Conservation (phyloP, 2,329 filamentous ascomycete genomes). For the Ascochyta fabae region DNA sequence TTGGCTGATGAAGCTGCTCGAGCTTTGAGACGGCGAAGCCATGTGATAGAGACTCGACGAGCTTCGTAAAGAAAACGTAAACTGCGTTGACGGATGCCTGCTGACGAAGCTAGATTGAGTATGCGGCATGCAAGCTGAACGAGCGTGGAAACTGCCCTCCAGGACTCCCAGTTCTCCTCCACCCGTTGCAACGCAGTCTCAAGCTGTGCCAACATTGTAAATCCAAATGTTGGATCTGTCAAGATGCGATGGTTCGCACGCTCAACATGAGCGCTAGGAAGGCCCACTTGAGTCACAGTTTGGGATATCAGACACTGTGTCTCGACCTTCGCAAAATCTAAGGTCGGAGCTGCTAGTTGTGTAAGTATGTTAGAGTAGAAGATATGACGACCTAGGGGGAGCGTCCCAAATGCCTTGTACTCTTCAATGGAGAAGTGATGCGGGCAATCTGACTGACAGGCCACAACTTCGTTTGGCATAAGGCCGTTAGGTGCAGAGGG, state of each 20-base stretch:
- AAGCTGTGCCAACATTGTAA: slow-evolving; percentile 24
- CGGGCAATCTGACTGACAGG: slow-evolving; percentile 52
- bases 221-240: slow-evolving; percentile 43
- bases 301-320: slow-evolving; percentile 59
- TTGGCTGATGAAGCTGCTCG: slow-evolving; percentile 31
- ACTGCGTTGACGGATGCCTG: slow-evolving; percentile 28
- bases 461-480: slow-evolving; percentile 59
- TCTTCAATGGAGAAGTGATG: slow-evolving; percentile 59
- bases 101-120: slow-evolving; percentile 48
- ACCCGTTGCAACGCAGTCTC: slow-evolving; percentile 16
- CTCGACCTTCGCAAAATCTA: slow-evolving; percentile 61
- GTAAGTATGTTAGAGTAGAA: slow-evolving; percentile 65
- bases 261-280: slow-evolving; percentile 21
- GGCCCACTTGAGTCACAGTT: slow-evolving; percentile 57
- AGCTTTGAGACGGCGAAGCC: slow-evolving; percentile 47
- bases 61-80: slow-evolving; percentile 42
- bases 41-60: slow-evolving; percentile 49
- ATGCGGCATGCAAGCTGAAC: slow-evolving; percentile 53
- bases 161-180: slow-evolving; percentile 48
- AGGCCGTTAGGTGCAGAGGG: slow-evolving; percentile 31
- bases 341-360: slow-evolving; percentile 55
- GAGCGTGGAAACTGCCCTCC: slow-evolving; percentile 50
- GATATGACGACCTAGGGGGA: slow-evolving; percentile 57
- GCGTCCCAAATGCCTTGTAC: slow-evolving; percentile 58
- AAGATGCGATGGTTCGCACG: slow-evolving; percentile 50